Conservation (phyloP, 1,139 yeast species). For the Wickerhamomyces sp. region DNA sequence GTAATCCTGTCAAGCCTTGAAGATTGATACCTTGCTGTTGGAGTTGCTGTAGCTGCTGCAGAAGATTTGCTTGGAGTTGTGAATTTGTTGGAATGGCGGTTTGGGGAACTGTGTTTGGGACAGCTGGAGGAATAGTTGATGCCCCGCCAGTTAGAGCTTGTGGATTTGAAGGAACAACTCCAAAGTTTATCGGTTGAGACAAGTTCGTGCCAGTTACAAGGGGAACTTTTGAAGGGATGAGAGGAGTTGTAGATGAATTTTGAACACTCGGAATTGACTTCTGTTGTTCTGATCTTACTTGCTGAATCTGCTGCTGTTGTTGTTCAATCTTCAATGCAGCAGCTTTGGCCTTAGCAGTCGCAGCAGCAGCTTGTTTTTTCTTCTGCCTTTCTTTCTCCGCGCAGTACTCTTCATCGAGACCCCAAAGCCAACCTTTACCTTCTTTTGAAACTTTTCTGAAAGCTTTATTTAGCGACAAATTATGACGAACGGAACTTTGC, state of each 20-base stretch:
- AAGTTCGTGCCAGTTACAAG: not conserved
- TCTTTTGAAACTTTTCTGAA: slow-evolving; percentile 73
- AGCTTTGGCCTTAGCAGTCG: slow-evolving; percentile 52
- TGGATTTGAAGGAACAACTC: not conserved
- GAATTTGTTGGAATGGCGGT: not conserved
- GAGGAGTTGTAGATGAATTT: slow-evolving; percentile 14
- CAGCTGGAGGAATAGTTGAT: not conserved
- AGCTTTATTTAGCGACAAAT: slow-evolving; percentile 76
- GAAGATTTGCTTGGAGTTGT: slow-evolving; percentile 2
- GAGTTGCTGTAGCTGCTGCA: not conserved
- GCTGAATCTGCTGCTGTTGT: slow-evolving; percentile 34
- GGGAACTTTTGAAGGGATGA: not conserved
- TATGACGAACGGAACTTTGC: slow-evolving; percentile 93
- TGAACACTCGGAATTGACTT: slow-evolving; percentile 26
- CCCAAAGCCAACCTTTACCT: slow-evolving; percentile 92
- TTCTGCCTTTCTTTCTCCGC: slow-evolving; percentile 75
- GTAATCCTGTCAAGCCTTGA: not conserved
- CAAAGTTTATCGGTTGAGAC: not conserved
- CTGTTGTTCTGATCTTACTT: slow-evolving; percentile 22
- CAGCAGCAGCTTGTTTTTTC: slow-evolving; percentile 61
- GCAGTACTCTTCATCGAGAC: slow-evolving; percentile 77
- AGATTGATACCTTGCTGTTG: not conserved
- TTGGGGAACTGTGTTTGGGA: not conserved
- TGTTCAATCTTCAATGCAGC: slow-evolving; percentile 52
- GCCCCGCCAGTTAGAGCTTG: not conserved